phyloP scores from a whole-genome alignment of 2,329 filamentous ascomycete genomes.

The Trichoderma sp. region DNA sequence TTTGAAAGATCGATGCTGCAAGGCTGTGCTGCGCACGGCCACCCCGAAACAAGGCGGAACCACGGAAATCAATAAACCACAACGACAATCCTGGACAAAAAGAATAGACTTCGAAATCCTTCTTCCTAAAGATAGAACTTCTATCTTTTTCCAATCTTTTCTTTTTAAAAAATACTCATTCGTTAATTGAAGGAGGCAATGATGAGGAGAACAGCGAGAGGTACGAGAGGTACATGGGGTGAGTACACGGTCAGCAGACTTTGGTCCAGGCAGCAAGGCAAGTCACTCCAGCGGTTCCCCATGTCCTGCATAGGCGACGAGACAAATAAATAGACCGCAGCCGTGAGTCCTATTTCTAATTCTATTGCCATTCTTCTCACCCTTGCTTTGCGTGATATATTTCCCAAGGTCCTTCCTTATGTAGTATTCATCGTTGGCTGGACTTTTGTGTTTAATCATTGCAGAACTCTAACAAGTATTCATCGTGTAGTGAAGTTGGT shows the following conservation, averaged over 20 bases:
- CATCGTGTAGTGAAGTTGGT: not conserved
- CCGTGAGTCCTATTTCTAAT: not conserved
- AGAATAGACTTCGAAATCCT: not conserved
- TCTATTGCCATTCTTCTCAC: not conserved
- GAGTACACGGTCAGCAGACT: constrained; percentile 2
- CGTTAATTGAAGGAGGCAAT: not conserved
- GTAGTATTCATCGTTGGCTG: not conserved
- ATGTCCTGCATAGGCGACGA: not conserved
- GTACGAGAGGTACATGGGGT: not conserved
- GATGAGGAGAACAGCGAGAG: not conserved
- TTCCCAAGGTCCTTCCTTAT: not conserved
- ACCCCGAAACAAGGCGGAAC: not conserved
- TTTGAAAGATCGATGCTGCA: not conserved
- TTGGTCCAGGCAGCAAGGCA: constrained; percentile 9
- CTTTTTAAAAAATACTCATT: not conserved
- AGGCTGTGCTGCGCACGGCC: constrained; percentile 8
- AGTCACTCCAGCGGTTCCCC: not conserved
- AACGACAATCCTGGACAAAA: not conserved
- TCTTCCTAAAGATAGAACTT: not conserved
- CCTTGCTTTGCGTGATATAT: not conserved
- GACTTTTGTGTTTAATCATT: not conserved
- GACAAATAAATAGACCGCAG: not conserved
- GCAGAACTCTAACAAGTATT: not conserved
- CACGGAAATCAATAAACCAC: not conserved
- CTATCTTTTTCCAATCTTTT: not conserved